Percentiles rank a stretch among this genome's conserved stretches.
Evolutionary conservation across 352 stramenopile species (phyloP).

Genomic region (Saprolegnia diclina): DNA sequence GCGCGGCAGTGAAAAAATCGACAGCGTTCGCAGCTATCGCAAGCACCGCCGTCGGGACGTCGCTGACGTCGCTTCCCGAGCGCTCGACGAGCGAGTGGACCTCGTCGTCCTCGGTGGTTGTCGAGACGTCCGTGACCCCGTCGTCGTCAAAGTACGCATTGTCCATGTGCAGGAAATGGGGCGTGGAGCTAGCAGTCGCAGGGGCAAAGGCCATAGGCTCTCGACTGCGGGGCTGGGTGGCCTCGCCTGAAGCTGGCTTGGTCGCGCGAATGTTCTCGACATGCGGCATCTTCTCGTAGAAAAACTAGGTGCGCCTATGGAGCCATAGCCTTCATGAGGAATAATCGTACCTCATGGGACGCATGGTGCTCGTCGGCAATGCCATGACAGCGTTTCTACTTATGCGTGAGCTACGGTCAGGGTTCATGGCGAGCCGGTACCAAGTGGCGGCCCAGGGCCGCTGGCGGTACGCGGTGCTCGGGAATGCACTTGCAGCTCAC

Average conservation of each 20-base stretch:
- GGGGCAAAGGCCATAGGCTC: neutral
- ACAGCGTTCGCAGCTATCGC: constrained; percentile 30
- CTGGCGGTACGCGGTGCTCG: constrained; percentile 40
- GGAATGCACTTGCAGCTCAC: constrained; percentile 32
- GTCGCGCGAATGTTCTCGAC: constrained; percentile 18
- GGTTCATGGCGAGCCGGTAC: constrained; percentile 27
- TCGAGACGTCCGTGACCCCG: constrained; percentile 22
- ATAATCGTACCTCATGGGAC: constrained; percentile 6
- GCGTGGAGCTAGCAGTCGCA: neutral
- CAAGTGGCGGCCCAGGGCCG: constrained; percentile 38
- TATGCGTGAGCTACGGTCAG: neutral
- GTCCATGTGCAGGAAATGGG: constrained; percentile 4
- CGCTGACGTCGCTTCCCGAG: neutral
- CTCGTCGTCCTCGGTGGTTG: constrained; percentile 4
- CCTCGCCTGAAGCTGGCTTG: neutral
- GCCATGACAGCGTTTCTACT: constrained; percentile 23
- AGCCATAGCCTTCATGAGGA: neutral
- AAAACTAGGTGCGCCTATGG: constrained; percentile 28
- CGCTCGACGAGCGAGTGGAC: constrained; percentile 16
- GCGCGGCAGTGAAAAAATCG: constrained; percentile 43
- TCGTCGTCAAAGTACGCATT: constrained; percentile 13
- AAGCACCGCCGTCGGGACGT: constrained; percentile 28
- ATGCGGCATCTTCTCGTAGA: constrained; percentile 29
- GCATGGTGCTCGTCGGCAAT: neutral
- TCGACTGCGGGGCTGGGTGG: neutral